phyloP scores from a whole-genome alignment of 306 rosid species.

The Cucurbita moschata region DNA sequence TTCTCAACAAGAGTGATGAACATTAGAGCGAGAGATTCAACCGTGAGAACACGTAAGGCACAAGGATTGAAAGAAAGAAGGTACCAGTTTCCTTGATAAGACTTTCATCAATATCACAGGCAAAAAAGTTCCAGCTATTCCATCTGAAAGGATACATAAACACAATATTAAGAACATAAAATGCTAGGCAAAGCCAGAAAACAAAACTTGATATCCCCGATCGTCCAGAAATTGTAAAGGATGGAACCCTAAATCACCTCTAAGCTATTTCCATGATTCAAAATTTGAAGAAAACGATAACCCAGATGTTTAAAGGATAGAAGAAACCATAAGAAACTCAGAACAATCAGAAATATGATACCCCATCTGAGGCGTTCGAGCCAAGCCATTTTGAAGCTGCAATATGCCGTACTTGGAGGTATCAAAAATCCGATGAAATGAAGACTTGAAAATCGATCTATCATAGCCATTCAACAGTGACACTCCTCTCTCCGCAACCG shows the following conservation, averaged over 20 bases:
- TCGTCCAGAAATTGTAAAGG: neutral
- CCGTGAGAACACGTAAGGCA: too few species aligned
- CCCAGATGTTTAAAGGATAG: neutral
- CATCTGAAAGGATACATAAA: constrained; percentile 32
- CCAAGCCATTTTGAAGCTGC: constrained; percentile 75
- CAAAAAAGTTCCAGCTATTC: constrained; percentile 99
- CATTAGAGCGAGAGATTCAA: too few species aligned
- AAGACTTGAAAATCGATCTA: constrained; percentile 31
- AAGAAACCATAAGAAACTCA: neutral
- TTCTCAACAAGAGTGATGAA: too few species aligned
- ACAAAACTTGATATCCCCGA: neutral
- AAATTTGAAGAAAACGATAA: neutral
- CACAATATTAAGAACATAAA: neutral
- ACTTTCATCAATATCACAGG: constrained; percentile 77
- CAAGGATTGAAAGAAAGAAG: too few species aligned
- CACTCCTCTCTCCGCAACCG: constrained; percentile 20
- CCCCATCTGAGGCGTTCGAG: constrained; percentile 95
- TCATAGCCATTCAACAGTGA: constrained; percentile 36
- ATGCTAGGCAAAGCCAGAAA: neutral
- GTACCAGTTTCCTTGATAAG: constrained; percentile 81
- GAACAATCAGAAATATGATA: constrained; percentile 4
- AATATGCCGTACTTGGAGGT: constrained; percentile 65
- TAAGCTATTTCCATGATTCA: neutral
- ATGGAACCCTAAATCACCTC: neutral
- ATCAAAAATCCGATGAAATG: constrained; percentile 40